A percentile compares a stretch with the other conserved stretches of the same genome.
These are phyloP conservation scores for Ceratonia siliqua DNA, from an alignment of 306 rosid species.

Conservation along the genomic window DNA sequence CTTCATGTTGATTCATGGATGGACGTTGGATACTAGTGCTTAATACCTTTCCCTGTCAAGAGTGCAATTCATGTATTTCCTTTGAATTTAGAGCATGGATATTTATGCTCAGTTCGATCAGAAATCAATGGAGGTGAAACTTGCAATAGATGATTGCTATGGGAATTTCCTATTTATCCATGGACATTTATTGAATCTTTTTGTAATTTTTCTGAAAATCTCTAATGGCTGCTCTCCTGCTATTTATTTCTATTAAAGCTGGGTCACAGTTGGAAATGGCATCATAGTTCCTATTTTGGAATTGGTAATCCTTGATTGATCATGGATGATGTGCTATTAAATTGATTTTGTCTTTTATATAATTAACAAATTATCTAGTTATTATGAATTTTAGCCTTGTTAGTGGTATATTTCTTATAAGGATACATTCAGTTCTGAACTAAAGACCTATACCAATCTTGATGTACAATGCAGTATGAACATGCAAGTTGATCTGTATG, in stretches of 20 bases:
- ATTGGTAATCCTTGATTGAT: too few species aligned
- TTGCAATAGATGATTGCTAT: neutral
- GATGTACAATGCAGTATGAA: too few species aligned
- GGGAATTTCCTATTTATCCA: neutral
- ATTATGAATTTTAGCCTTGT: too few species aligned
- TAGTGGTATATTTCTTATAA: too few species aligned
- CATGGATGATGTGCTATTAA: neutral
- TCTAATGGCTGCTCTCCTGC: neutral
- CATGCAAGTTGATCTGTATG: too few species aligned
- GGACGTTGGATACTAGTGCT: constrained; percentile 9
- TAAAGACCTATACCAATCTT: too few species aligned
- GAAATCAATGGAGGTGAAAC: neutral
- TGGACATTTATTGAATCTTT: neutral
- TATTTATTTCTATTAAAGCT: neutral
- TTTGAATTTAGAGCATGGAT: constrained; percentile 17
- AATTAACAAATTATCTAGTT: too few species aligned
- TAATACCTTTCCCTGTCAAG: neutral
- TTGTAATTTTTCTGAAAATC: neutral
- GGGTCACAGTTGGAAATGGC: neutral
- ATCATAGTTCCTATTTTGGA: neutral
- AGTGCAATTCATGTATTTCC: constrained; percentile 12
- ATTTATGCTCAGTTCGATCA: constrained; percentile 22
- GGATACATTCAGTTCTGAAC: too few species aligned
- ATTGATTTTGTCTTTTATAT: too few species aligned
- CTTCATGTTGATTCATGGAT: constrained; percentile 7